Conservation (phyloP, 1,139 yeast genomes). For the Debaryomycetaceae sp. region DNA sequence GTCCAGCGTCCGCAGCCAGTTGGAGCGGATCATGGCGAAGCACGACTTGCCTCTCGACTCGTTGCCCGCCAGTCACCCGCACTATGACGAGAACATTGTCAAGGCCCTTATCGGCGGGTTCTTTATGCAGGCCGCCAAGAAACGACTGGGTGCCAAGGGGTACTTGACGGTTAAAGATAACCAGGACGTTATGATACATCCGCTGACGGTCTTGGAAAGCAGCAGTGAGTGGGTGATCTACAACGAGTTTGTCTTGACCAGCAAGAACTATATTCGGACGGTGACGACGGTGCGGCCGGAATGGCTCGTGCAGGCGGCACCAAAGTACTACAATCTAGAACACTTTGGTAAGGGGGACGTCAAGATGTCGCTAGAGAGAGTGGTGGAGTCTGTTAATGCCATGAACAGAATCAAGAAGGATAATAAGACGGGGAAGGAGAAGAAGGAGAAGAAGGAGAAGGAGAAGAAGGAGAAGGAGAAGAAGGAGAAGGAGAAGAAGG, state of each 20-base stretch:
- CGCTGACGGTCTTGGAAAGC: conserved; percentile 70
- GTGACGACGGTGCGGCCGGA: conserved; percentile 90
- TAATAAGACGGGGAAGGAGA: conserved; percentile 7
- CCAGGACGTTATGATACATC: conserved; percentile 90
- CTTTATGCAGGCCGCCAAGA: conserved; percentile 97
- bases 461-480: neutral
- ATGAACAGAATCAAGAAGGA: conserved; percentile 25
- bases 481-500: neutral
- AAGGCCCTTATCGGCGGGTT: conserved; percentile 89
- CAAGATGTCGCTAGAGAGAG: conserved; percentile 65
- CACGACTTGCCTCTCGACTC: conserved; percentile 65
- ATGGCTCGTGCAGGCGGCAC: conserved; percentile 79
- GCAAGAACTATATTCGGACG: conserved; percentile 87
- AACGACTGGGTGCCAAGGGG: conserved; percentile 58
- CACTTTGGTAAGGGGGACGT: conserved; percentile 80
- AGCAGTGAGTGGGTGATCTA: conserved; percentile 88
- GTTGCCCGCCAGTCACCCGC: conserved; percentile 54
- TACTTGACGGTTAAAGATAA: conserved; percentile 88
- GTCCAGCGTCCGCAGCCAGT: conserved; percentile 74
- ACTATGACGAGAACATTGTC: conserved; percentile 63
- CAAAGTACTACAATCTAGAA: conserved; percentile 67
- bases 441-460: conserved; percentile 6
- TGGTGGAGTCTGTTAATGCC: conserved; percentile 39
- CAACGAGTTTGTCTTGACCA: conserved; percentile 89
- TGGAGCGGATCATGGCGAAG: conserved; percentile 72